Evolutionary conservation across 2,329 filamentous ascomycete genomes (phyloP).

Genomic region (Arthrobotrys conoides): DNA sequence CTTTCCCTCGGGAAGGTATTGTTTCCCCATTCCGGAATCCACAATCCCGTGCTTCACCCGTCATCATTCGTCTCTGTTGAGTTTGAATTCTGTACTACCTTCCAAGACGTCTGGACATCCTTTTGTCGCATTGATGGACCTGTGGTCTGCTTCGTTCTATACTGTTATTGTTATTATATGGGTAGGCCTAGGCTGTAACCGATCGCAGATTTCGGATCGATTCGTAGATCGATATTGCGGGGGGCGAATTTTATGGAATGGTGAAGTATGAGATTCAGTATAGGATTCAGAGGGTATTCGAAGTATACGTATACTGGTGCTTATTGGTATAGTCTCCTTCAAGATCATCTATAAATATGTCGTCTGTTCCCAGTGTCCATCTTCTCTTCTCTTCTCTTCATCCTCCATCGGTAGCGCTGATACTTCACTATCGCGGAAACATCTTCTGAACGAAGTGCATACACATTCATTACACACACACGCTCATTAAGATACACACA

Average conservation of each 20-base stretch:
- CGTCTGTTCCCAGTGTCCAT: not conserved
- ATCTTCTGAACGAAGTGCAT: constrained; percentile 8
- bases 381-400: not conserved
- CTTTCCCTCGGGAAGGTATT: not conserved
- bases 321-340: too few species aligned
- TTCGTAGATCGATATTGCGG: not conserved
- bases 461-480: not conserved
- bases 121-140: constrained; percentile 1
- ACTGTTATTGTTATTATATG: not conserved
- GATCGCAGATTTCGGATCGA: not conserved
- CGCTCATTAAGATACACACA: constrained; percentile 2
- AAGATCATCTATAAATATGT: constrained; percentile 7
- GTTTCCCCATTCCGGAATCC: not conserved
- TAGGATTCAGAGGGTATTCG: too few species aligned
- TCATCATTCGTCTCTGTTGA: not conserved
- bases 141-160: not conserved
- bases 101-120: constrained; percentile 8
- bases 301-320: too few species aligned
- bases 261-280: not conserved
- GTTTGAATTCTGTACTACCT: not conserved
- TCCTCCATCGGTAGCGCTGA: constrained; percentile 1
- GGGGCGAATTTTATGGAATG: too few species aligned
- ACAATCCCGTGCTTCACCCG: not conserved
- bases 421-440: constrained; percentile 1
- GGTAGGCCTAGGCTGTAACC: too few species aligned